Evolutionary conservation across 2,329 filamentous ascomycete genomes (phyloP).

Genomic region (Calonectria pseudoreteaudii): DNA sequence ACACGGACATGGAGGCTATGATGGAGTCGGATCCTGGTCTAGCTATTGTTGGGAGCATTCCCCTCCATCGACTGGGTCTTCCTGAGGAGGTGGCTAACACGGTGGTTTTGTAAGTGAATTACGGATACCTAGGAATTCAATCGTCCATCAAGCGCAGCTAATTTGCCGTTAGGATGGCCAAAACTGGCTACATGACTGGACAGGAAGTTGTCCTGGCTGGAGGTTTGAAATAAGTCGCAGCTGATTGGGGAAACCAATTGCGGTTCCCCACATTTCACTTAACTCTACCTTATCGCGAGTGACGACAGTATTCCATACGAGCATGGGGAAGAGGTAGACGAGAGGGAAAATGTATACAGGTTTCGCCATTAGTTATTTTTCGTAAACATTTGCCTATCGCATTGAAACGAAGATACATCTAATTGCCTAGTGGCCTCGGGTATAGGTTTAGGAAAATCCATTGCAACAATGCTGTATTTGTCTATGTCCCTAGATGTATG

Average conservation of each 20-base stretch:
- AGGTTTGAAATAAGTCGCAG: slow-evolving; percentile 16
- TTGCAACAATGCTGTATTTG: too few relatives aligned
- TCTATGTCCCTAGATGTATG: too few relatives aligned
- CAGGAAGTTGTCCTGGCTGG: slow-evolving; percentile 30
- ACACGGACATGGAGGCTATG: slow-evolving; percentile 45
- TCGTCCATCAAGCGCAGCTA: not conserved
- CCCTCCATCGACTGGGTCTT: slow-evolving; percentile 48
- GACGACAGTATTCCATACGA: too few relatives aligned
- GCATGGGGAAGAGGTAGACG: too few relatives aligned
- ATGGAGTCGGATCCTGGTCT: slow-evolving; percentile 47
- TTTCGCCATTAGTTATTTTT: too few relatives aligned
- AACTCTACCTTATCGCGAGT: too few relatives aligned
- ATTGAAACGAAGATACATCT: too few relatives aligned
- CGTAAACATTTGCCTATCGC: too few relatives aligned
- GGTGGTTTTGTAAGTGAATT: slow-evolving; percentile 46
- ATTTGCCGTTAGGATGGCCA: slow-evolving; percentile 23
- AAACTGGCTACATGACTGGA: slow-evolving; percentile 31
- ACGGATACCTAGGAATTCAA: accelerated
- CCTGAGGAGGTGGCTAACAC: slow-evolving; percentile 51
- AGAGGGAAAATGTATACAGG: too few relatives aligned
- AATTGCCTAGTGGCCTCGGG: too few relatives aligned
- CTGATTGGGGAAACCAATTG: not conserved
- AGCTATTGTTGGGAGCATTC: slow-evolving; percentile 48
- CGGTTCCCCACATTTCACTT: not conserved
- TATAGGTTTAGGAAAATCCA: too few relatives aligned